Percentiles rank a stretch among this genome's conserved stretches.
Conservation (phyloP, 1,139 yeast genomes). For the Pichia sp. region DNA sequence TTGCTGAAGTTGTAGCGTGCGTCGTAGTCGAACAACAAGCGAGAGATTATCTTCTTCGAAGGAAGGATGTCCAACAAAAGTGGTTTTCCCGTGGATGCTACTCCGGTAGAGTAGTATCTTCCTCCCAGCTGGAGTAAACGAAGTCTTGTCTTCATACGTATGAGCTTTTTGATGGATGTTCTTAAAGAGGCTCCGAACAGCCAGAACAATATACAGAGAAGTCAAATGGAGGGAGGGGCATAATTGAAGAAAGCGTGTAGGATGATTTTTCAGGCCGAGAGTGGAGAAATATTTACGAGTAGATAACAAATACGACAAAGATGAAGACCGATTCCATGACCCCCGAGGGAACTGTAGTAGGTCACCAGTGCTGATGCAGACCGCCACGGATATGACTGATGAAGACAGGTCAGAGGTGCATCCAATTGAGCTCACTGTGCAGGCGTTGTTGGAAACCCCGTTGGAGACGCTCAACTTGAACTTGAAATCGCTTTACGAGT, state of each 20-base stretch:
- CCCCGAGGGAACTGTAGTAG: too few relatives aligned
- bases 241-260: neutral
- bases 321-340: neutral
- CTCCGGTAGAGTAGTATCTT: conserved; percentile 13
- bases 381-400: neutral
- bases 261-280: neutral
- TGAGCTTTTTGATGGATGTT: too few relatives aligned
- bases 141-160: too few relatives aligned
- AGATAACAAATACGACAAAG: neutral
- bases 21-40: conserved; percentile 62
- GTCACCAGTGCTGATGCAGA: neutral
- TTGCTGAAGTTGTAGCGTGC: conserved; percentile 50
- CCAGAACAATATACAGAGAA: too few relatives aligned
- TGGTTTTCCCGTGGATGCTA: conserved; percentile 33
- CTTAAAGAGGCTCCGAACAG: too few relatives aligned
- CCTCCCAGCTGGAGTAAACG: neutral
- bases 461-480: conserved; percentile 49
- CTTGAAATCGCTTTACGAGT: conserved; percentile 50
- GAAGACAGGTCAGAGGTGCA: conserved; percentile 32
- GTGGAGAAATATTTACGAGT: too few relatives aligned
- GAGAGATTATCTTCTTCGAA: conserved; percentile 49
- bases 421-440: conserved; percentile 55
- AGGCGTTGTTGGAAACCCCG: conserved; percentile 49
- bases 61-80: conserved; percentile 53
- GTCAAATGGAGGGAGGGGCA: too few relatives aligned